Evolutionary conservation across 768 basidiomycete species (phyloP).

Genomic region (Suillus occidentalis): DNA sequence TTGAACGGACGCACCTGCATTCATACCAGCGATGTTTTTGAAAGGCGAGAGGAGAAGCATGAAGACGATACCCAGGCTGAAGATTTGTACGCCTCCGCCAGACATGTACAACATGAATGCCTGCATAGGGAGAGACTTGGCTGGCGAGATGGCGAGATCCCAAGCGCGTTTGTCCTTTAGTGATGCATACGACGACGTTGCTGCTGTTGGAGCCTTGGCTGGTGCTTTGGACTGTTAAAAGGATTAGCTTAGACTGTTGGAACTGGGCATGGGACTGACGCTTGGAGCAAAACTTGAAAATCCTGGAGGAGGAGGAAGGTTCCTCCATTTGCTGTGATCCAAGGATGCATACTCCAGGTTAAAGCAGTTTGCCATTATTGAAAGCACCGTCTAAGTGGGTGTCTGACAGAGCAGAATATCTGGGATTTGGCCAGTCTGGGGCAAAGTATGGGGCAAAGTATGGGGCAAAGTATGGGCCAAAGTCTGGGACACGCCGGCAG

Average conservation of each 20-base stretch:
- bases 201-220: constrained; percentile 33
- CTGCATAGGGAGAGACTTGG: constrained; percentile 94
- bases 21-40: constrained; percentile 78
- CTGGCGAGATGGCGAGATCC: constrained; percentile 82
- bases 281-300: constrained; percentile 48
- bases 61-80: constrained; percentile 94
- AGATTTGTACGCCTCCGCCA: constrained; percentile 92
- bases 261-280: constrained; percentile 12
- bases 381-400: background rate
- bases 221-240: constrained; percentile 43
- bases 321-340: constrained; percentile 50
- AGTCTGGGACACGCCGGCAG: no score
- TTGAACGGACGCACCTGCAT: constrained; percentile 56
- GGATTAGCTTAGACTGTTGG: background rate
- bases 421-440: no score
- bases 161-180: constrained; percentile 82
- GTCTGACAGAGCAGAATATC: background rate
- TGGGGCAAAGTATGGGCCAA: no score
- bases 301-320: constrained; percentile 67
- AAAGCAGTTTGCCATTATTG: constrained; percentile 12
- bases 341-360: constrained; percentile 33
- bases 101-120: constrained; percentile 99
- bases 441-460: no score
- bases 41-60: constrained; percentile 88
- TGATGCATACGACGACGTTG: constrained; percentile 54